A percentile compares a stretch with the other conserved stretches of the same genome.
phyloP scores from a whole-genome alignment of 805 yeast species.

The Candida maesae region DNA sequence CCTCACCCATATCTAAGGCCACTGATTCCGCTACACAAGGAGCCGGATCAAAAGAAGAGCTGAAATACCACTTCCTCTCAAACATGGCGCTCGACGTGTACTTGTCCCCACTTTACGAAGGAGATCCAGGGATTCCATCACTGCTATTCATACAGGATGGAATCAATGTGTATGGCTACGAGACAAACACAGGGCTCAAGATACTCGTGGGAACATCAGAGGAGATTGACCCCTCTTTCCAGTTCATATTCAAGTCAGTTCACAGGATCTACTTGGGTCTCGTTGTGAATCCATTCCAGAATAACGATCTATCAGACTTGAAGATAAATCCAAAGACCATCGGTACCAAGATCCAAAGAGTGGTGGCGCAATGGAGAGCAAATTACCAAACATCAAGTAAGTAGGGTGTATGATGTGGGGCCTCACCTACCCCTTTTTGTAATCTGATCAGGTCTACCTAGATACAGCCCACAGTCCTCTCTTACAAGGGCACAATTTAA shows the following conservation, averaged over 20 bases:
- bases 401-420: background rate
- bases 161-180: constrained; percentile 62
- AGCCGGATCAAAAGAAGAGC: constrained; percentile 9
- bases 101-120: constrained; percentile 44
- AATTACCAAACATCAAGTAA: background rate
- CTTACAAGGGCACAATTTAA: too few relatives aligned
- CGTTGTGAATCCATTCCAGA: constrained; percentile 61
- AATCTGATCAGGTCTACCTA: too few relatives aligned
- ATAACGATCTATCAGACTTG: constrained; percentile 16
- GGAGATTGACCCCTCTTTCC: constrained; percentile 27
- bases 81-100: constrained; percentile 74
- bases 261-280: constrained; percentile 53
- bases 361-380: constrained; percentile 11
- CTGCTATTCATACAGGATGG: constrained; percentile 66
- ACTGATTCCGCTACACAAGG: background rate
- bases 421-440: too few relatives aligned
- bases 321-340: constrained; percentile 25
- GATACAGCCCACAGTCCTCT: too few relatives aligned
- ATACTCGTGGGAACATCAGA: constrained; percentile 52
- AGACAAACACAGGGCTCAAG: constrained; percentile 64
- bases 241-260: constrained; percentile 35
- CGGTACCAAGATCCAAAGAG: constrained; percentile 13
- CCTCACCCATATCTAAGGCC: background rate
- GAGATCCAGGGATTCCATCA: constrained; percentile 33
- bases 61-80: constrained; percentile 66